Evolutionary conservation across 176 grass and related monocot genomes (phyloP), one percentile per base, ranked within the genome.

Genomic region (Saccharum spontaneum): DNA sequence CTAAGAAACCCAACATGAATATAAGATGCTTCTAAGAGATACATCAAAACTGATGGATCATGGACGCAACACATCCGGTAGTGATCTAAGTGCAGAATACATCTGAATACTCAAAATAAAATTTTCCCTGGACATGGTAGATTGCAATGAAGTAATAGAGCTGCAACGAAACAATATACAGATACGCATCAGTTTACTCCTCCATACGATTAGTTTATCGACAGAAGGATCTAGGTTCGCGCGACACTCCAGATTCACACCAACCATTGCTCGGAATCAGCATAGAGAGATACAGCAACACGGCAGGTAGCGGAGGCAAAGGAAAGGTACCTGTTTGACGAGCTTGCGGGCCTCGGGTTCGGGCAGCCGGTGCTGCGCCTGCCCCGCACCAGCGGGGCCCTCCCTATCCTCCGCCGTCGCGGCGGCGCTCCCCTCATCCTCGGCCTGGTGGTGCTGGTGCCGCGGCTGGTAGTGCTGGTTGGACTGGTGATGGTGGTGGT

Each of bases 251-350:
- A 79, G 87, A 86, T 82, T 72, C 64, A 61, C 28, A 68, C 45
- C 12, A 69, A 43, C 44, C 63, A 28, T 24, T 18, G 54, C 26
- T 46, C 69, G 17, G 15, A 85, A 85, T 40, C 55, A 34, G 31
- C 28, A 76, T 10, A 62, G 63, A 68, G 44, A 36, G 37, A 86
- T 23, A 40, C 31, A 71, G 7, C 65, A 77, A 44, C 61, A 33
- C 71, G 50, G 48, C 67, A 43, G 44, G 69, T 15, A 64, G 10
- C 23, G 22, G 13, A 75, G 18, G 39, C 0, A 14, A 14, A 44
- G 13, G 16, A 65, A 12, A 39, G 39, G 30, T 88, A 93, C 94
- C 92, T 97, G 94, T 80, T 97, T 97, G 73, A 91, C 89, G 90
- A 97, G 65, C 86, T 88, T 86, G 44, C 89, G 90, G 38, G 88